These are phyloP conservation scores for Penicillium manginii DNA, from an alignment of 495 filamentous ascomycete species.

Conservation along the genomic window DNA sequence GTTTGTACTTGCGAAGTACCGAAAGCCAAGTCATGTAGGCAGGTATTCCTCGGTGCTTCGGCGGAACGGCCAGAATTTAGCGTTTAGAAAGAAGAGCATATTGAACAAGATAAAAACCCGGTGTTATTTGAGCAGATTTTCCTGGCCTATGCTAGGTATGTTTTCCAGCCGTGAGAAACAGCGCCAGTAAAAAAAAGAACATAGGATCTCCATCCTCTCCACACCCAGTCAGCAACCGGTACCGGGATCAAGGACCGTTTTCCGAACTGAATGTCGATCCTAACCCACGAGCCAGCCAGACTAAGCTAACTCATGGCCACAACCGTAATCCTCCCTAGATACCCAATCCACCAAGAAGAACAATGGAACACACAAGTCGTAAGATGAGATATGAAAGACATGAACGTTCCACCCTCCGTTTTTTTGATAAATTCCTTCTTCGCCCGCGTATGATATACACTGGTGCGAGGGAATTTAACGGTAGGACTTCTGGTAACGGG, in stretches of 20 bases:
- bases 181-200: conserved; percentile 35
- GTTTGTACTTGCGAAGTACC: no score
- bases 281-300: conserved; percentile 5
- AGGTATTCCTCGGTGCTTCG: no score
- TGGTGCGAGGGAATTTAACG: conserved; percentile 52
- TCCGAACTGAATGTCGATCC: conserved; percentile 9
- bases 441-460: conserved; percentile 25
- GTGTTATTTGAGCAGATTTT: conserved; percentile 43
- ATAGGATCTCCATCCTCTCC: conserved; percentile 33
- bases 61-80: no score
- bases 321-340: conserved; percentile 27
- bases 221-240: conserved; percentile 28
- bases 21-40: no score
- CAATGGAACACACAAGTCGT: conserved; percentile 32
- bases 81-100: no score
- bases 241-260: conserved; percentile 24
- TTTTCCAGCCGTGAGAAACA: conserved; percentile 37
- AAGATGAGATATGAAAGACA: conserved; percentile 27
- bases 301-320: conserved; percentile 28
- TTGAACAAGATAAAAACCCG: conserved; percentile 39
- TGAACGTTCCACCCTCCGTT: conserved; percentile 24
- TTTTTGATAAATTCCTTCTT: conserved; percentile 26
- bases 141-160: conserved; percentile 42
- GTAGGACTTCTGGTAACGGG: conserved; percentile 94
- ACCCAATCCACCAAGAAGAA: conserved; percentile 31